phyloP scores from a whole-genome alignment of 2,329 filamentous ascomycete species.

The Apiospora phragmitis region DNA sequence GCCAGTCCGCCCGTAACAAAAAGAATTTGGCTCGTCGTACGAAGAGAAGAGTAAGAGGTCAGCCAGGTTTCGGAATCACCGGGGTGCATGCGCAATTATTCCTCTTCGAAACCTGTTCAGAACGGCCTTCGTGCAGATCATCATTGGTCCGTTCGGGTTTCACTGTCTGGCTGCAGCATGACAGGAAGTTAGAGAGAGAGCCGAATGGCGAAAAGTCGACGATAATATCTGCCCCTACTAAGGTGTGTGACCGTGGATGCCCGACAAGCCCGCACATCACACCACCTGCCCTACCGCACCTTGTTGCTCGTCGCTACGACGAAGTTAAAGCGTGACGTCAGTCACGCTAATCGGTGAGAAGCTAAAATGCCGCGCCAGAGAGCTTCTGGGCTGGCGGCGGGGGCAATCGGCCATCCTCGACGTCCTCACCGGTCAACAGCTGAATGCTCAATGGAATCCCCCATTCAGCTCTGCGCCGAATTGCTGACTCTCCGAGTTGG shows the following conservation, averaged over 20 bases:
- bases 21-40: background rate
- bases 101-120: background rate
- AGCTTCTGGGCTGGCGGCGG: background rate
- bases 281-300: background rate
- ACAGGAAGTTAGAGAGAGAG: background rate
- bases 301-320: background rate
- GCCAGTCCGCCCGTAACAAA: background rate
- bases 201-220: background rate
- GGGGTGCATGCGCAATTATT: background rate
- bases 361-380: background rate
- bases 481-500: background rate
- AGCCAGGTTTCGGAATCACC: background rate
- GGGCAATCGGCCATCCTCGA: background rate
- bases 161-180: background rate
- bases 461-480: background rate
- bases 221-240: background rate
- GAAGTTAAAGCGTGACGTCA: conserved; percentile 5
- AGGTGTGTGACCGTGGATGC: background rate
- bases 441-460: background rate
- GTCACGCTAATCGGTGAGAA: background rate
- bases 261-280: background rate
- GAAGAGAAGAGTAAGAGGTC: background rate
- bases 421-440: background rate
- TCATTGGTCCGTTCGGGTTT: background rate
- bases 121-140: background rate